Conservation (phyloP, 495 filamentous ascomycete species). For the Podospora didyma region DNA sequence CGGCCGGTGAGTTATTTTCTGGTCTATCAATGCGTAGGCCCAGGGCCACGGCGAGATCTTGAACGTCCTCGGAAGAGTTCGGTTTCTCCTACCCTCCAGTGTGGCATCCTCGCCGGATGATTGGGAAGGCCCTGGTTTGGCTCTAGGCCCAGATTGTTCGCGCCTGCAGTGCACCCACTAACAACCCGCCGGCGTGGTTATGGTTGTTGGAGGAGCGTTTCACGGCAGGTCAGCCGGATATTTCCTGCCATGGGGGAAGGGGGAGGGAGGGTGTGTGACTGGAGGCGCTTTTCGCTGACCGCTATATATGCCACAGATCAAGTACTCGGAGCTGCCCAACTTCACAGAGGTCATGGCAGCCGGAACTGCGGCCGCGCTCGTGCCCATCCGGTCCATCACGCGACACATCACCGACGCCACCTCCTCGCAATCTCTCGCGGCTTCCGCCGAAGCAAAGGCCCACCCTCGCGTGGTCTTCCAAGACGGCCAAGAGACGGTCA, state of each 20-base stretch:
- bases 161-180: not conserved
- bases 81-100: no score
- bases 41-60: no score
- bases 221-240: not conserved
- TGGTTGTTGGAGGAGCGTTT: no score
- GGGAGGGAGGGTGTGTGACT: not conserved
- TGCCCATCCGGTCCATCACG: constrained; percentile 85
- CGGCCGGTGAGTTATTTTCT: constrained; percentile 43
- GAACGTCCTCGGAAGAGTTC: no score
- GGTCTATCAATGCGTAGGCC: no score
- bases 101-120: no score
- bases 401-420: constrained; percentile 46
- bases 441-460: no score
- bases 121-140: not conserved
- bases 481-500: constrained; percentile 56
- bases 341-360: constrained; percentile 89
- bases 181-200: not conserved
- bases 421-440: constrained; percentile 32
- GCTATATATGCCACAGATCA: constrained; percentile 47
- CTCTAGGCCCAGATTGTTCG: not conserved
- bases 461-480: constrained; percentile 30
- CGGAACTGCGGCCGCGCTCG: constrained; percentile 86
- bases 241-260: not conserved
- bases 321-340: constrained; percentile 68
- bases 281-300: not conserved